Conservation (phyloP, 306 rosid genomes). For the Castanea mollissima region DNA sequence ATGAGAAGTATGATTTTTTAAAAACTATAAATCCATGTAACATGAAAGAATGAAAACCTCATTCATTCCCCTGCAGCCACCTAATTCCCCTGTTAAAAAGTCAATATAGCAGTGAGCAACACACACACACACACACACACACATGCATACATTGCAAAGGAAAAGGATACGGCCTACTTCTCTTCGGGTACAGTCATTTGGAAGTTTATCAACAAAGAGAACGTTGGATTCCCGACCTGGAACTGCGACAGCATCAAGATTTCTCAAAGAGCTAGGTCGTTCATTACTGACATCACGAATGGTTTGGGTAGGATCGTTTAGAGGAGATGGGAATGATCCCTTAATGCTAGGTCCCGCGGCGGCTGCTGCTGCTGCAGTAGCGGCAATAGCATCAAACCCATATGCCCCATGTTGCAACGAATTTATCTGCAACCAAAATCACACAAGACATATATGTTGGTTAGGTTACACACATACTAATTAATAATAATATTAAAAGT, state of each 20-base stretch:
- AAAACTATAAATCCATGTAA: not conserved
- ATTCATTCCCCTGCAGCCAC: not conserved
- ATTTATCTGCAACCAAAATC: conserved; percentile 37
- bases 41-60: no score
- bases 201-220: conserved; percentile 72
- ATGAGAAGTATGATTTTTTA: not conserved
- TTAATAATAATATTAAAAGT: no score
- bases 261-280: conserved; percentile 36
- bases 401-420: conserved; percentile 35
- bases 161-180: conserved; percentile 92
- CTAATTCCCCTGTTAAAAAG: not conserved
- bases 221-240: conserved; percentile 52
- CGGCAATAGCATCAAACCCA: conserved; percentile 35
- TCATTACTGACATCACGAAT: conserved; percentile 38
- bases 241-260: conserved; percentile 26
- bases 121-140: conserved; percentile 8
- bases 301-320: conserved; percentile 32
- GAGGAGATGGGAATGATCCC: conserved; percentile 33
- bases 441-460: no score
- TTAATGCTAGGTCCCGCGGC: conserved; percentile 20
- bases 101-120: not conserved
- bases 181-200: conserved; percentile 79
- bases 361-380: conserved; percentile 29
- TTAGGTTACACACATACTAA: conserved; percentile 1
- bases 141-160: not conserved